Evolutionary conservation across 345 rosid genomes (phyloP), one percentile per base, ranked within the genome.

Genomic region (Sisymbrium irio): DNA sequence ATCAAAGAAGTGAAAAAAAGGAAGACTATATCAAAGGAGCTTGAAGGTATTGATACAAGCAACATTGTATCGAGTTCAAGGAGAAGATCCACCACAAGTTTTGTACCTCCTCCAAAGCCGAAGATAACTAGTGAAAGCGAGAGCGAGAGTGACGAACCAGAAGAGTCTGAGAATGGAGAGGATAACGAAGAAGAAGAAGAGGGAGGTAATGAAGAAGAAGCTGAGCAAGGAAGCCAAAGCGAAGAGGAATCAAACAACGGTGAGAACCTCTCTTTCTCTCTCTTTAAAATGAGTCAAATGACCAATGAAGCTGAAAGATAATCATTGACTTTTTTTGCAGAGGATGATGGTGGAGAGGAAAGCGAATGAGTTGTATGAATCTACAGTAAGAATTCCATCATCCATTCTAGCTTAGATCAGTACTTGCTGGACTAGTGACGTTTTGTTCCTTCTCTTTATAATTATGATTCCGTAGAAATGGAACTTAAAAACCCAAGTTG

Each of bases 11-110:
- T 90, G 1, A 89, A 76, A 71, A 95, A 68, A 80, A 80, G 47
- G 71, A 95, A 88, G 81, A 83, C 83, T 73, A 87, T 88, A 78
- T 86, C 85, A 50, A 87, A 78, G 76, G 97, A 95, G 82, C 93
- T 95, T 4, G 97, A 92, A 77, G 97, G 96, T 64, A 88, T 95
- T 76, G 96, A 92, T 85, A 81, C 65, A 37, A 90, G 93, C 67
- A 95, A 92, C 76, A 90, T 88, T 51, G 92, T 92, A 42, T 79
- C 83, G 32, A 90, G 85, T 77, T 86, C 97, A 44, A 90, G 99
- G 40, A 87, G 96, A 81, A 84, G 97, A 80, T 73, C 92, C 12
- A 63, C 89, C 17, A 78, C 81, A 54, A 90, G 89, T 73, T 92
- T 82, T 57, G 78, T 41, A 33, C 82, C 93, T 71, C 92, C 90